Percentiles rank a stretch among this genome's conserved stretches.
phyloP scores from a whole-genome alignment of 176 grass and related monocot genomes.

The Aegilops bicornis region DNA sequence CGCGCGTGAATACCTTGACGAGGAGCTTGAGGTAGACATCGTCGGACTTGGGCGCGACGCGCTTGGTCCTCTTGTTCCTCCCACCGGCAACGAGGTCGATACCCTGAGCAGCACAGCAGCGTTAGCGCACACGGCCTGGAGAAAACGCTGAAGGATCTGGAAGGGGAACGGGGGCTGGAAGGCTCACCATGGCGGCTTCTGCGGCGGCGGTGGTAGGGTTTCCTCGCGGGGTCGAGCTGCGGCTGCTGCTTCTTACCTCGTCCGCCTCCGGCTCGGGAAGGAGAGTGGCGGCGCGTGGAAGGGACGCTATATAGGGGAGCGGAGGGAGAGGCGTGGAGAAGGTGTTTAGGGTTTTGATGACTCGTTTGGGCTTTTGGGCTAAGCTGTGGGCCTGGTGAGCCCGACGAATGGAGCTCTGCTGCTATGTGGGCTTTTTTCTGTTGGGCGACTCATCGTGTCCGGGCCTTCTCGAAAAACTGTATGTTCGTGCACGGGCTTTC shows the following conservation, averaged over 20 bases:
- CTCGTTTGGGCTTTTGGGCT: neutral
- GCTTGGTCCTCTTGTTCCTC: slow-evolving; percentile 73
- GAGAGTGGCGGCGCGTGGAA: slow-evolving; percentile 23
- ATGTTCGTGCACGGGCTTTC: no score
- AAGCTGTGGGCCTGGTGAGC: neutral
- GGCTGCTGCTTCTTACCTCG: slow-evolving; percentile 35
- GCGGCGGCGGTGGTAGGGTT: slow-evolving; percentile 31
- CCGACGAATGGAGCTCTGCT: neutral
- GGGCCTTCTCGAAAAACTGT: neutral
- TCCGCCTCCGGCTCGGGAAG: slow-evolving; percentile 43
- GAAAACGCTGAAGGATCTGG: no score
- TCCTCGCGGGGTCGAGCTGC: neutral
- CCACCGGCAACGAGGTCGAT: slow-evolving; percentile 75
- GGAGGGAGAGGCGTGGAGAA: neutral
- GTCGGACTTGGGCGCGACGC: slow-evolving; percentile 61
- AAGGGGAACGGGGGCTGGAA: neutral
- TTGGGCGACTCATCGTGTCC: neutral
- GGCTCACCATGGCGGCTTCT: slow-evolving; percentile 26
- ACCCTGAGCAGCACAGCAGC: slow-evolving; percentile 19
- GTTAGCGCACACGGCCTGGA: neutral
- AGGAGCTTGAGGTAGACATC: slow-evolving; percentile 81
- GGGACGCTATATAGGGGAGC: slow-evolving; percentile 23
- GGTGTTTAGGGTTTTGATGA: slow-evolving; percentile 41
- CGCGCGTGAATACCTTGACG: slow-evolving; percentile 43
- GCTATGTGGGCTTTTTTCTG: neutral